A percentile compares a stretch with the other conserved stretches of the same genome.
These are phyloP conservation scores for Yamadazyma laniorum DNA, from an alignment of 805 yeast genomes.

Conservation along the genomic window DNA sequence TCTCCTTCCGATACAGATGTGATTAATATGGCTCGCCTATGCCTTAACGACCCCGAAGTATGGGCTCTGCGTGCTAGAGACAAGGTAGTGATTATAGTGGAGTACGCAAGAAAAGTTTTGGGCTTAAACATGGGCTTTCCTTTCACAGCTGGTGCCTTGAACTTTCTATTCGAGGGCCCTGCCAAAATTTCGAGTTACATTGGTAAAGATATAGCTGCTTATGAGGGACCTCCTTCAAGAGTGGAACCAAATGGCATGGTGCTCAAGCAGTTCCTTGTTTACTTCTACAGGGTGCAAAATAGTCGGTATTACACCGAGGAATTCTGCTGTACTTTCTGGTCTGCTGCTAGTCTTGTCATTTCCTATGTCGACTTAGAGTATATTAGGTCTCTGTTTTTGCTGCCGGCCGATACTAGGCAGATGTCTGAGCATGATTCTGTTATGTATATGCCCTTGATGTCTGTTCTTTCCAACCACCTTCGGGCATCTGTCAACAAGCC, in stretches of 20 bases:
- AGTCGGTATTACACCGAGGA: conserved; percentile 46
- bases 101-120: background rate
- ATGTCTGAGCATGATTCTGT: conserved; percentile 29
- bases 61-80: background rate
- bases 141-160: background rate
- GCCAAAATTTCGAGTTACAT: background rate
- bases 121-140: background rate
- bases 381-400: conserved; percentile 27
- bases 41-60: conserved; percentile 6
- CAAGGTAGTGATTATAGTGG: background rate
- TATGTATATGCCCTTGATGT: conserved; percentile 34
- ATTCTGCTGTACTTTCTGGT: conserved; percentile 49
- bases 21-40: background rate
- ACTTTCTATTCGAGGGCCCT: background rate
- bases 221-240: background rate
- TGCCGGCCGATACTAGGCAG: conserved; percentile 27
- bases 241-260: conserved; percentile 26
- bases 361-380: conserved; percentile 32
- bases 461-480: conserved; percentile 49
- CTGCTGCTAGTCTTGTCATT: conserved; percentile 34
- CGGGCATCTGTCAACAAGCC: conserved; percentile 50
- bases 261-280: conserved; percentile 54
- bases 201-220: background rate
- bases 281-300: conserved; percentile 53
- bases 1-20: background rate